These are phyloP conservation scores for Teratosphaeria epicoccoides DNA, from an alignment of 2,329 filamentous ascomycete species.

Conservation along the genomic window DNA sequence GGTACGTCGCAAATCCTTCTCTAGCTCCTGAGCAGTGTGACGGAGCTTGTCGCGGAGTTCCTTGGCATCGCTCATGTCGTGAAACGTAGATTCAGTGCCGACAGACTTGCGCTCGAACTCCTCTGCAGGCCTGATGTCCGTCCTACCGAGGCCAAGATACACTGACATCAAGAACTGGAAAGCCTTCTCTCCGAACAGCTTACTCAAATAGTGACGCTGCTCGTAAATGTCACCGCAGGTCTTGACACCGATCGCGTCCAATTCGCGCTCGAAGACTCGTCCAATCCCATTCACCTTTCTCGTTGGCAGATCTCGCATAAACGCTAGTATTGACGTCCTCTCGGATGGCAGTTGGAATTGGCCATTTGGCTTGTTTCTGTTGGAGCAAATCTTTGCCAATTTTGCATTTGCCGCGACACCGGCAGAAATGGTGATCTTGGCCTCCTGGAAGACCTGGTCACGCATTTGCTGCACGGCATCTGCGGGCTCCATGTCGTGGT, in stretches of 20 bases:
- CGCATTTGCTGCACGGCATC: slow-evolving; percentile 70
- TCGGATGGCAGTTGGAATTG: slow-evolving; percentile 70
- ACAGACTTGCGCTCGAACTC: slow-evolving; percentile 89
- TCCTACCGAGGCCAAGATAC: slow-evolving; percentile 77
- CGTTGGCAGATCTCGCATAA: slow-evolving; percentile 74
- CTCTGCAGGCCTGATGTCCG: slow-evolving; percentile 70
- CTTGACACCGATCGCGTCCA: slow-evolving; percentile 76
- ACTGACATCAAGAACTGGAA: slow-evolving; percentile 77
- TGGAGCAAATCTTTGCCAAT: slow-evolving; percentile 89
- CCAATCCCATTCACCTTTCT: slow-evolving; percentile 94
- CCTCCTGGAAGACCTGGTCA: slow-evolving; percentile 60
- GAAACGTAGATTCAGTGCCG: slow-evolving; percentile 86
- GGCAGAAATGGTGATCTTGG: slow-evolving; percentile 80
- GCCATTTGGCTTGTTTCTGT: slow-evolving; percentile 92
- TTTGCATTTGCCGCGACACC: slow-evolving; percentile 91
- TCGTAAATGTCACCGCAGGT: slow-evolving; percentile 80
- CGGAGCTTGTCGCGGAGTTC: slow-evolving; percentile 67
- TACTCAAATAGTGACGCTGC: slow-evolving; percentile 60
- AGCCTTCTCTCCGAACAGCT: slow-evolving; percentile 83
- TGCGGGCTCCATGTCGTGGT: slow-evolving; percentile 57
- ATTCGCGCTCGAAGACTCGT: slow-evolving; percentile 80
- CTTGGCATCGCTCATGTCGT: slow-evolving; percentile 59
- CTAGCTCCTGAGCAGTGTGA: slow-evolving; percentile 73
- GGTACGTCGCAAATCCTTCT: slow-evolving; percentile 69
- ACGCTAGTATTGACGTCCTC: slow-evolving; percentile 63